Conservation (phyloP, 2,329 filamentous ascomycete genomes). For the Cordyceps pruinosa region DNA sequence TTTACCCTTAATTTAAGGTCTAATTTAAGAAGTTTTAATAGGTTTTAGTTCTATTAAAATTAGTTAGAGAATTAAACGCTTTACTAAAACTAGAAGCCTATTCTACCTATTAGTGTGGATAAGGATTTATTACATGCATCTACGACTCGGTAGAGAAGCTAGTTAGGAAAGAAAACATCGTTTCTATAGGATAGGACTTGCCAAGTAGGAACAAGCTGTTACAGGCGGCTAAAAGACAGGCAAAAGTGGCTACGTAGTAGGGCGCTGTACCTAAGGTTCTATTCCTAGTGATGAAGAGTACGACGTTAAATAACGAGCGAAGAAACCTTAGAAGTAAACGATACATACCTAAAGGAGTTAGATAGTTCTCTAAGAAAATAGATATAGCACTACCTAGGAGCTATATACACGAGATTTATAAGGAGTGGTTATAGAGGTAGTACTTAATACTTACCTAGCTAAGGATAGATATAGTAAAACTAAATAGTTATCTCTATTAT, state of each 20-base stretch:
- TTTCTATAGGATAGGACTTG: not conserved
- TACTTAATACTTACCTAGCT: not conserved
- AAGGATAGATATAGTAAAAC: not conserved
- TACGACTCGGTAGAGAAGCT: not conserved
- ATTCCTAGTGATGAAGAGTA: not conserved
- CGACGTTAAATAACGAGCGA: not conserved
- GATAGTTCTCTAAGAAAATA: not conserved
- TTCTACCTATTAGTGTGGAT: too few relatives aligned
- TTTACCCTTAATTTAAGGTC: too few relatives aligned
- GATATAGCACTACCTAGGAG: not conserved
- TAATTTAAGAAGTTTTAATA: too few relatives aligned
- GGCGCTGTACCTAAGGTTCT: not conserved
- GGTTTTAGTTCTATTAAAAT: too few relatives aligned
- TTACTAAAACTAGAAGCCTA: too few relatives aligned
- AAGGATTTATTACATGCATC: too few relatives aligned
- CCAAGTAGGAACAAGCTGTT: not conserved
- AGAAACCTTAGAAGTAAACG: not conserved
- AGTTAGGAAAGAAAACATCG: not conserved
- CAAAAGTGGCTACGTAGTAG: not conserved
- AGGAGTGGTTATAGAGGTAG: not conserved
- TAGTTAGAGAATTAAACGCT: too few relatives aligned
- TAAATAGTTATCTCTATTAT: not conserved
- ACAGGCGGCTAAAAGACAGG: not conserved
- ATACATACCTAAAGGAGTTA: not conserved
- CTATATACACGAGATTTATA: not conserved